phyloP scores from a whole-genome alignment of 1,139 yeast genomes.

The Sugiyamaella castrensis region DNA sequence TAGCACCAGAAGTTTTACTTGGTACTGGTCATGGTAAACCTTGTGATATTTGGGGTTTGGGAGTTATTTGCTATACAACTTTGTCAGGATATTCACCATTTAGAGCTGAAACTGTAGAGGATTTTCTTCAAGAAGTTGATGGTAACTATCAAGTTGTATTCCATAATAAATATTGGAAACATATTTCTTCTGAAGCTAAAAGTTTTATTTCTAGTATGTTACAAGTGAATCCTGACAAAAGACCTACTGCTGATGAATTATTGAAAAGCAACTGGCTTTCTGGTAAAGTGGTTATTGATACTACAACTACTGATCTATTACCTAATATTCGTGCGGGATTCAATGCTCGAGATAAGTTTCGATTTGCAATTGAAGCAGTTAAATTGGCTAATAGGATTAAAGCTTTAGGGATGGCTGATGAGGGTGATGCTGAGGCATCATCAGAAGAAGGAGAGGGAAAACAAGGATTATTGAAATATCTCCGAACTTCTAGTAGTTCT shows the following conservation, averaged over 20 bases:
- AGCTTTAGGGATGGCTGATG: conserved; percentile 53
- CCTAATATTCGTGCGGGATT: conserved; percentile 72
- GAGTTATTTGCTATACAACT: conserved; percentile 85
- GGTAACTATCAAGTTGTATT: conserved; percentile 64
- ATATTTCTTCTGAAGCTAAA: conserved; percentile 72
- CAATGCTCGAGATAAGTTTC: conserved; percentile 80
- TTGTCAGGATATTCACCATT: conserved; percentile 93
- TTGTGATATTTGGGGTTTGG: conserved; percentile 90
- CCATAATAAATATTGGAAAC: conserved; percentile 84
- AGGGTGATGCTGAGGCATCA: conserved; percentile 52
- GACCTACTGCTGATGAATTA: conserved; percentile 67
- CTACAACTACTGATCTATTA: conserved; percentile 55
- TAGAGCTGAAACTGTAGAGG: conserved; percentile 76
- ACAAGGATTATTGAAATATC: conserved; percentile 17
- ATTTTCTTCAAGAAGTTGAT: conserved; percentile 77
- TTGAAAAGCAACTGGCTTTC: conserved; percentile 71
- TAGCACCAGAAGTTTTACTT: conserved; percentile 85
- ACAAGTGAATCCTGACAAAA: conserved; percentile 56
- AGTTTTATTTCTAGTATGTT: conserved; percentile 66
- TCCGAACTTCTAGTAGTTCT: neutral
- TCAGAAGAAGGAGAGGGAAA: conserved; percentile 31
- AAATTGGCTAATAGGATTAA: conserved; percentile 69
- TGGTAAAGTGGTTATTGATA: conserved; percentile 34
- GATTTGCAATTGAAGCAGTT: conserved; percentile 81
- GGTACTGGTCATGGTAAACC: conserved; percentile 86